Base-by-base conservation (phyloP, 2,329 filamentous ascomycete species). In the Fusarium sp. region DNA sequence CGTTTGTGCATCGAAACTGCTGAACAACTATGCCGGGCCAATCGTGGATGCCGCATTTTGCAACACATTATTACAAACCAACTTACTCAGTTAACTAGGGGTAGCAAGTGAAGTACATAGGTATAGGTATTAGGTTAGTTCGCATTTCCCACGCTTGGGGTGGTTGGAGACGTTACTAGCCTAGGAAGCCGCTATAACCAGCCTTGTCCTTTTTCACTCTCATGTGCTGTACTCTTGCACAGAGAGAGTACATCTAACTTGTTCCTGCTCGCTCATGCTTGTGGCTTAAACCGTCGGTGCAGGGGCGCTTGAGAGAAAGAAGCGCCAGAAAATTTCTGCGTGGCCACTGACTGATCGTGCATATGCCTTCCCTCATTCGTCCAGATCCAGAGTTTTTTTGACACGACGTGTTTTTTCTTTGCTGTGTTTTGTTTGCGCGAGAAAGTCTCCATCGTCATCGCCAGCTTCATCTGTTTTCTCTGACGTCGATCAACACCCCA, bases 121-220 rank as follows among this genome's bases (percentile, higher is more conserved):
- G n/a, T n/a, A 7, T 23, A 23, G 23, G 23, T 23, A 23, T 23
- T 23, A 23, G 23, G 33, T n/a, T 9, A n/a, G 33, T 37, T 37
- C 37, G 23, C 45, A 44, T 37, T 68, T 51, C 53, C 51, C 60
- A 65, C 54, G 35, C 56, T 64, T 58, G 58, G 64, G 63, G 67
- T 70, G 67, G 67, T 70, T 68, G 67, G 57, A 62, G 51, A 66
- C 50, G 63, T 70, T 62, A 70, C 57, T 51, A 60, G 62, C 48
- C 62, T 59, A 47, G 43, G 14, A 55, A 58, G 56, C 54, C 44
- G 48, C 54, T 62, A 23, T 23, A 7, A 23, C 54, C 67, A 70
- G 62, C 66, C 65, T 59, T 69, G 62, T 27, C 51, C 49, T 62
- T 67, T 68, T 56, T 25, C 23, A 50, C 63, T 45, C 49, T 67